A percentile compares a stretch with the other conserved stretches of the same genome.
Conservation (phyloP, 2,329 filamentous ascomycete species). For the Talaromyces sp. region DNA sequence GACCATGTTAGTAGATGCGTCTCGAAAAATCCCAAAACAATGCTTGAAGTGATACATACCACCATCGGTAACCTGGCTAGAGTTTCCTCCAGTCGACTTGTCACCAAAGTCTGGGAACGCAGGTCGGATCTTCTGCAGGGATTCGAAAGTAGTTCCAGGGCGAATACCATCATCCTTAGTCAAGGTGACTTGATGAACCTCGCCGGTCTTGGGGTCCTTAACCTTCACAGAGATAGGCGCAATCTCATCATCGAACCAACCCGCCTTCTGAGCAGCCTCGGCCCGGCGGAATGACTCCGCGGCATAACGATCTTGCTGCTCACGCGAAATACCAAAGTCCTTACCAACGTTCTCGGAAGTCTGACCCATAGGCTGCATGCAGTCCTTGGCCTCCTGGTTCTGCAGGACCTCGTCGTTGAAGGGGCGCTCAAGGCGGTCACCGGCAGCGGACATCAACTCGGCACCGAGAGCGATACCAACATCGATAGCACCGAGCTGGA, state of each 20-base stretch:
- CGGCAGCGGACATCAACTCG: slow-evolving; percentile 80
- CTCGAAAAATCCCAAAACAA: not conserved
- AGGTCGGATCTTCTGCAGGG: slow-evolving; percentile 78
- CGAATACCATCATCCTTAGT: slow-evolving; percentile 89
- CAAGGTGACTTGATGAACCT: slow-evolving; percentile 75
- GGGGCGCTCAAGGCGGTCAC: slow-evolving; percentile 69
- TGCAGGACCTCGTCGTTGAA: slow-evolving; percentile 77
- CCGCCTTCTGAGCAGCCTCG: slow-evolving; percentile 85
- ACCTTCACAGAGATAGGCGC: slow-evolving; percentile 79
- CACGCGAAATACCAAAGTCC: slow-evolving; percentile 82
- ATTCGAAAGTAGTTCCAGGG: slow-evolving; percentile 83
- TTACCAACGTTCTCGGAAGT: slow-evolving; percentile 93
- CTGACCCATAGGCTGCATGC: slow-evolving; percentile 96
- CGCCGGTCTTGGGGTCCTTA: slow-evolving; percentile 80
- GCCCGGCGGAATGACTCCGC: slow-evolving; percentile 86
- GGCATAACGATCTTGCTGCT: slow-evolving; percentile 81
- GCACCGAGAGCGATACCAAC: slow-evolving; percentile 85
- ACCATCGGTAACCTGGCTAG: slow-evolving; percentile 92
- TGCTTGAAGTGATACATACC: slow-evolving; percentile 50
- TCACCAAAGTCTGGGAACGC: slow-evolving; percentile 91
- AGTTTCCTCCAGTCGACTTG: slow-evolving; percentile 87
- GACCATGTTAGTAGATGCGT: not conserved
- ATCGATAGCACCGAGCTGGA: slow-evolving; percentile 77
- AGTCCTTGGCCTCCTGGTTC: slow-evolving; percentile 79
- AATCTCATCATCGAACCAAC: slow-evolving; percentile 93